Percentiles rank a stretch among this genome's conserved stretches.
Conservation (phyloP, 2,329 filamentous ascomycete genomes). For the Decorospora gaudefroyi region DNA sequence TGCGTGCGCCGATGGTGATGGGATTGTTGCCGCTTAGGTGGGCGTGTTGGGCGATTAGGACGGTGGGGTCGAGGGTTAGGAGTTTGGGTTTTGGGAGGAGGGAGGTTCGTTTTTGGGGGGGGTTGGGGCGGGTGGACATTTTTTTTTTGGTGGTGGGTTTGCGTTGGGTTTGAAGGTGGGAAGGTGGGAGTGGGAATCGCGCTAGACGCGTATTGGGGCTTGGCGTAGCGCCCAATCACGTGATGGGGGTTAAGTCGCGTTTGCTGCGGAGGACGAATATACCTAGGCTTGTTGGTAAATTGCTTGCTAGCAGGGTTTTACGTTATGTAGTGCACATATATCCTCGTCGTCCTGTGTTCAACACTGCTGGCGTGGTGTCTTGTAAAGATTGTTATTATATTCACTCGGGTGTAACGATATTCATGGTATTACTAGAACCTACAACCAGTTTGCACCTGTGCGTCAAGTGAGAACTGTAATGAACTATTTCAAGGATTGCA, state of each 20-base stretch:
- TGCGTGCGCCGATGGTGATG: slow-evolving; percentile 76
- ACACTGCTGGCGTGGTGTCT: no score
- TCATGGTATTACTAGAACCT: no score
- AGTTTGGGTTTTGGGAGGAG: slow-evolving; percentile 47
- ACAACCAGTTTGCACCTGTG: no score
- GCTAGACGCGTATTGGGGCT: slow-evolving; percentile 6
- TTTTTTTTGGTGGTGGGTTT: background rate
- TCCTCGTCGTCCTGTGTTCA: no score
- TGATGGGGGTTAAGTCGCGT: slow-evolving; percentile 2
- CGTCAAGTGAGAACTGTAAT: no score
- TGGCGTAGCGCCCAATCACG: slow-evolving; percentile 14
- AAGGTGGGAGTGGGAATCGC: background rate
- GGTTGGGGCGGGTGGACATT: slow-evolving; percentile 31
- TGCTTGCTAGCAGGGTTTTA: no score
- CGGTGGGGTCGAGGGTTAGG: slow-evolving; percentile 52
- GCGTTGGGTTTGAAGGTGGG: background rate
- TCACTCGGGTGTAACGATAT: no score
- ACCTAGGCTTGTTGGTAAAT: no score
- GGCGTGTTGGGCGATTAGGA: slow-evolving; percentile 55
- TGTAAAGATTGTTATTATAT: no score
- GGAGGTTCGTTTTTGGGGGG: slow-evolving; percentile 43
- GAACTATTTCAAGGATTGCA: no score
- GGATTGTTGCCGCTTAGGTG: slow-evolving; percentile 70
- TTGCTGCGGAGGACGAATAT: no score
- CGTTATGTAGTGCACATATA: no score